Base-by-base conservation (phyloP, 176 grass and related monocot genomes). In the Puya raimondii region DNA sequence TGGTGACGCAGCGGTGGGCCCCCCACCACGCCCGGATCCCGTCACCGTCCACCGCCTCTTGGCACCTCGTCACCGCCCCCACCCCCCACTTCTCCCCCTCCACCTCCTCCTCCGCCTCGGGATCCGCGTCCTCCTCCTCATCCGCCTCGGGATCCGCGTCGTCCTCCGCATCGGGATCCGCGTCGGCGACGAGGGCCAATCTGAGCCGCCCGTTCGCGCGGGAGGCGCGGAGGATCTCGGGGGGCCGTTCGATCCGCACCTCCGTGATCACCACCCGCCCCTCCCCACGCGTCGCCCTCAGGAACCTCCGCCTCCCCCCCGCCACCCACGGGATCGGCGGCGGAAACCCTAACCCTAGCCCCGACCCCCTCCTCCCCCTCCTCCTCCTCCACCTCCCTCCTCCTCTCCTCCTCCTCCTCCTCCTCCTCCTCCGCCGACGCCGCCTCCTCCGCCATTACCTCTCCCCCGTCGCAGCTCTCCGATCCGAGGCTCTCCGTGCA, bases 211-310 rank as follows among this genome's bases (percentile, higher is more conserved):
- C 71, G 56, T 53, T 47, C 8, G 23, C 26, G 33, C 71, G 56
- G 71, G 54, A 48, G 53, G 71, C 71, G 27, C 71, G 56, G 56
- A 73, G 27, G 3, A 63, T 10, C 56, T 63, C 71, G 54, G 25
- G 3, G 54, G 53, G 71, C 53, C 51, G 71, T 33, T 64, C 71
- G 71, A 64, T 49, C 71, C 10, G 16, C 0, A 73, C 71, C 25
- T 73, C 71, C 42, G 27, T 73, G 12, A 73, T 26, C 53, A 53
- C 54, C 17, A 73, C 10, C 56, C 71, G 25, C 71, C 71, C 71
- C 0, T 53, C 16, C n/a, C 63, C 54, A 17, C 56, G 20, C 71
- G 22, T 42, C 54, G 71, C 71, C 56, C 56, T 7, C 56, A 73
- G n/a, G 56, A 73, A 73, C 29, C 71, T 52, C 4, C 9, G 49